Base-by-base conservation (phyloP, 768 basidiomycete genomes). In the Tephrocybe sp. region DNA sequence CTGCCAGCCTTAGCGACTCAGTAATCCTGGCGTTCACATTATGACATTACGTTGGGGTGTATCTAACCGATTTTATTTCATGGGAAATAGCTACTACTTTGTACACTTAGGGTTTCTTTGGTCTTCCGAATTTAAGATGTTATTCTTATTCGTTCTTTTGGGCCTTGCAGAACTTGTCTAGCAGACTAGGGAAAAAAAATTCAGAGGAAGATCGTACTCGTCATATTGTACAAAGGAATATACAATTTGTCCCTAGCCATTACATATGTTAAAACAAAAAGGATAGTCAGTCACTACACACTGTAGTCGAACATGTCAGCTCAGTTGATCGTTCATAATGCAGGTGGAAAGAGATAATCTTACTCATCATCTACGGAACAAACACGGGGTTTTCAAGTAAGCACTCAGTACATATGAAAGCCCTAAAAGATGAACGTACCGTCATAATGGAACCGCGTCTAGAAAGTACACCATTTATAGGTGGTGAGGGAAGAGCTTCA, bases 391-490 rank as follows among this genome's bases (percentile, higher is more conserved):
- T 32, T 40, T 52, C 34, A 31, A 32, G 40, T 49, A 17, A 30
- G 39, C 16, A 19, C 30, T 34, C 38, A 5, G 16, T 53, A 33
- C 41, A 51, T 34, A 14, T 33, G 40, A 54, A 41, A 17, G 30
- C 26, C 26, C 30, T n/a, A n/a, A 14, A 49, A 12, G 9, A 7
- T 16, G 23, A 46, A 53, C 78, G 64, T 69, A 88, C 89, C 89
- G 58, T 92, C 84, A 65, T 90, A 92, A 62, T 85, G 82, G 72
- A 89, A 92, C 41, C 78, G 80, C 17, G 89, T 90, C 89, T 91
- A 26, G 53, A 26, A 23, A 47, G 45, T 49, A 30, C 22, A 46
- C 48, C 13, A 30, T 16, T n/a, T 31, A 36, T 31, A 13, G 19
- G 33, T 19, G 19, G 33, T 22, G 42, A 54, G 49, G 34, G 34